Base-by-base conservation (phyloP, 768 basidiomycete genomes). In the Xerocomus brunneocitrinus region DNA sequence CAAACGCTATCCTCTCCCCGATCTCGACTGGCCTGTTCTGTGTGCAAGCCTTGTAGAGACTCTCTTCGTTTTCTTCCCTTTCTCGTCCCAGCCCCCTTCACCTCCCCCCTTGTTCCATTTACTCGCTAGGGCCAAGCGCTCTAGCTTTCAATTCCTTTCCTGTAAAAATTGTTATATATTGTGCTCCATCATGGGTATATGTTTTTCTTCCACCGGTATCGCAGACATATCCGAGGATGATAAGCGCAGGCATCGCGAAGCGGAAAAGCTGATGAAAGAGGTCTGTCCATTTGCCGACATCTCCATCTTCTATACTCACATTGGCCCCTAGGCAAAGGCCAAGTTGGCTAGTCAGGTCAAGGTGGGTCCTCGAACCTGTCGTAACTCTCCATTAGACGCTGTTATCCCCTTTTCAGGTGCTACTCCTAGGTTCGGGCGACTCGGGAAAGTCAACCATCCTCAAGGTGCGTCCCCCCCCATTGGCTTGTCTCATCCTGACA, bases 401-500 rank as follows among this genome's bases (percentile, higher is more conserved):
- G 27, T 27, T 22, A 13, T 30, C 36, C 3, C n/a, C 34, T 25
- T 12, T 27, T 24, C 22, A 94, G 87, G 85, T 97, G 14, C 76
- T 98, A 47, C 77, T 98, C 25, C 78, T 98, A 36, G 94, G 94
- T 40, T 94, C 94, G 40, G 94, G 94, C 28, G 94, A 95, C 67
- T 90, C 87, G 31, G 94, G 94, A 24, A 98, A 97, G 71, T 91
- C 89, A 6, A 97, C 94, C 8, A 79, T 97, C 63, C 79, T 94
- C 68, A 94, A 93, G 77, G 87, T 87, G 67, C 32, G 46, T 54
- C 28, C 19, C 24, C n/a, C 40, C n/a, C n/a, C 24, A 35, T 8
- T 34, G 8, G 1, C 4, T 4, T 16, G 5, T 47, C 13, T 62
- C 43, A 60, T 42, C 13, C 25, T 8, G 5, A 16, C 27, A 35